Base-by-base conservation (phyloP, 1,284 basidiomycete species). In the Tylopilus sp. region DNA sequence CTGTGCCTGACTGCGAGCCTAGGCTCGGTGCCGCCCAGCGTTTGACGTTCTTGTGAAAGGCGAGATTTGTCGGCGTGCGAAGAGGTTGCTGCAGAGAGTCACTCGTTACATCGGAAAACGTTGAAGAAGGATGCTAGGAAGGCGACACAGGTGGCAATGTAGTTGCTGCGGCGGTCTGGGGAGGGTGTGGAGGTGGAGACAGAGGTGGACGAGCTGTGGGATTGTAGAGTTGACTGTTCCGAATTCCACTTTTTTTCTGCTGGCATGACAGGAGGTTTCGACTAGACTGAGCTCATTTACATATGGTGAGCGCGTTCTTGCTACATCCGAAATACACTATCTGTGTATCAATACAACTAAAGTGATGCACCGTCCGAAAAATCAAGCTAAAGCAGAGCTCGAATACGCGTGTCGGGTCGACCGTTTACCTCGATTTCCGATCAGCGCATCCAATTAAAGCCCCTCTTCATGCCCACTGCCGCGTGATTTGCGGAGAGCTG, bases 91-190 rank as follows among this genome's bases (percentile, higher is more conserved):
- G 73, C 46, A 6, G 41, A 39, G 43, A 71, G 74, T 44, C 84
- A 85, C 57, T 81, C 83, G 12, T 59, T 86, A 50, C 78, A 73
- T 46, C 68, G 83, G 46, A 74, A 70, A 55, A 67, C 72, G 51
- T 58, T 86, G 55, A 87, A 85, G 68, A 74, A 69, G 58, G 81
- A 81, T 35, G 76, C 77, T 48, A 87, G 84, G 68, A 71, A 71
- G 52, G 76, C 75, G 25, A 71, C 77, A 55, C 77, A 78, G 58
- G 74, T 75, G 16, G 71, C 62, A 18, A 60, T 48, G 23, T 56
- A 52, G 54, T 4, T 35, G 41, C 38, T 40, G 16, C 51, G 49
- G 16, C 56, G 56, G 25, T 26, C 39, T 31, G 40, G 46, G 34
- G 46, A 52, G 7, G 31, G 51, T 38, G 57, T 4, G n/a, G 29